These are phyloP conservation scores for Mycena sp. DNA, from an alignment of 1,284 basidiomycete species.

Conservation along the genomic window DNA sequence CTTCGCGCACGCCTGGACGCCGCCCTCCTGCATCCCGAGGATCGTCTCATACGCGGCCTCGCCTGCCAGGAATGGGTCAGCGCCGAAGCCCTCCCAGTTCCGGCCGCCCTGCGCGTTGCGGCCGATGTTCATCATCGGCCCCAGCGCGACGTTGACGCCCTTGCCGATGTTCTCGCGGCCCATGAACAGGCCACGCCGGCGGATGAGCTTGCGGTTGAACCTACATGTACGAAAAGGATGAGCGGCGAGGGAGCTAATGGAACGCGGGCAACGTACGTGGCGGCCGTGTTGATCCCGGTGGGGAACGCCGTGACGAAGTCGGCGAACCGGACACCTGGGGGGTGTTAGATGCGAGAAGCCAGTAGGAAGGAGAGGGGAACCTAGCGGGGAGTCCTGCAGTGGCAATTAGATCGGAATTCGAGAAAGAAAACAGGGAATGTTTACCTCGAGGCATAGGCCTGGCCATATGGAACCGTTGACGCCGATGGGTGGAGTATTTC, in stretches of 20 bases:
- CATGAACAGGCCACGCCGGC: slow-evolving; percentile 77
- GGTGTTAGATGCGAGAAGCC: slow-evolving; percentile 55
- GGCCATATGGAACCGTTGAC: slow-evolving; percentile 53
- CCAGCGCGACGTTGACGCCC: slow-evolving; percentile 78
- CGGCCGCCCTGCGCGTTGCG: slow-evolving; percentile 74
- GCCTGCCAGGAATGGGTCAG: slow-evolving; percentile 79
- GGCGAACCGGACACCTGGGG: slow-evolving; percentile 58
- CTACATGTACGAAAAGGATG: slow-evolving; percentile 37
- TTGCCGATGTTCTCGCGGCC: slow-evolving; percentile 83
- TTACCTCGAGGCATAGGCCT: slow-evolving; percentile 72
- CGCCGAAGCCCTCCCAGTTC: slow-evolving; percentile 90
- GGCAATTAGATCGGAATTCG: neutral
- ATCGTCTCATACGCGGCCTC: slow-evolving; percentile 81
- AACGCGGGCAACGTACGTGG: slow-evolving; percentile 49
- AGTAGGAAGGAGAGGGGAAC: slow-evolving; percentile 23
- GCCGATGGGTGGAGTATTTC: slow-evolving; percentile 53
- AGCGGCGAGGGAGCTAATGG: slow-evolving; percentile 33
- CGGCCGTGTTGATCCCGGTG: slow-evolving; percentile 63
- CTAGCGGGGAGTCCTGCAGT: slow-evolving; percentile 25
- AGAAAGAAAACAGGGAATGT: slow-evolving; percentile 7
- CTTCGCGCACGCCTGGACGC: slow-evolving; percentile 84
- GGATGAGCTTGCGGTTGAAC: slow-evolving; percentile 73
- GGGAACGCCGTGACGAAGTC: slow-evolving; percentile 73
- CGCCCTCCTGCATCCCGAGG: slow-evolving; percentile 75
- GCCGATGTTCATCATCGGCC: slow-evolving; percentile 78